Evolutionary conservation across 805 yeast genomes (phyloP), one percentile per base, ranked within the genome.

Genomic region (Yarrowia osloensis): DNA sequence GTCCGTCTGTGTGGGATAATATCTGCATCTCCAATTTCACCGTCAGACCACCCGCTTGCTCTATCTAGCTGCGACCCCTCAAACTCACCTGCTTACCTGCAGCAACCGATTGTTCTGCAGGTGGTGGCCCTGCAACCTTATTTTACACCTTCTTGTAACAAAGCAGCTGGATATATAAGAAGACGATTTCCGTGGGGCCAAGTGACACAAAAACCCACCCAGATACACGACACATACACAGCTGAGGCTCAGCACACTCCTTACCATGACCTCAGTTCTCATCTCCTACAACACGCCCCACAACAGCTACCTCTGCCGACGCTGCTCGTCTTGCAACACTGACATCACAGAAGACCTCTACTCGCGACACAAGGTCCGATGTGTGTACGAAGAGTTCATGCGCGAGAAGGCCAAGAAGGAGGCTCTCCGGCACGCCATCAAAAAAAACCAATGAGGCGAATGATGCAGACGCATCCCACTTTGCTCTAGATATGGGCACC

Each of bases 101-200:
- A 50, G 57, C 57, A 50, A 50, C 29, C 57, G 57, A 50, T 50
- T 50, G 57, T 50, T 22, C 57, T 50, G 57, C 57, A 50, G 57
- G 57, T 50, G 50, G 50, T 46, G 26, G 37, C 55, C 55, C 26
- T 50, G 39, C 21, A 50, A 50, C 40, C 57, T 50, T 50, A 50
- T 33, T 29, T n/a, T 11, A 11, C 17, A 44, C 49, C 49, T 44
- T 44, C 28, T 15, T 7, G 49, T 13, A 40, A n/a, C n/a, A 8
- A 11, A 19, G 26, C 21, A 26, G 50, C 4, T 17, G 29, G 54
- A 49, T 49, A 29, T 49, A 49, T 28, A 49, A 19, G 11, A 49
- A 24, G 13, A 12, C 28, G 4, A 12, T 24, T 15, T 11, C 50
- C 50, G 4, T 19, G 11, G 29, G 17, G 13, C 9, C 4, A 46